phyloP scores from a whole-genome alignment of 2,329 filamentous ascomycete genomes.

The Calonectria pteridis region DNA sequence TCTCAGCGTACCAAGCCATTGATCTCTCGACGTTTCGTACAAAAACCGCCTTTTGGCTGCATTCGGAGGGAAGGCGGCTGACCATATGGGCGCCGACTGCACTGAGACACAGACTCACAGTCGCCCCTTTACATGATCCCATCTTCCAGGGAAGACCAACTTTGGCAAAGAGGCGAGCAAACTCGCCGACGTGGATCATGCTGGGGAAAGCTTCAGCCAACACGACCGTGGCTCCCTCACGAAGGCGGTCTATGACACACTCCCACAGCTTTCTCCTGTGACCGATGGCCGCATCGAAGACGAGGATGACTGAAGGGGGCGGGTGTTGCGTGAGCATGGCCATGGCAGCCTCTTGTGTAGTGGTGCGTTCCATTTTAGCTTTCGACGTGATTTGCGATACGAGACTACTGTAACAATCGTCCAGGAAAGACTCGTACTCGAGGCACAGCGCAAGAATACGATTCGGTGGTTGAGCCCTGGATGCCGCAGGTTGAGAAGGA shows the following conservation, averaged over 20 bases:
- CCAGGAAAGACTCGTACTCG: slow-evolving; percentile 1
- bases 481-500: background rate
- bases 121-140: slow-evolving; percentile 7
- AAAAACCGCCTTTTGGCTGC: slow-evolving; percentile 20
- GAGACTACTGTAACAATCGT: background rate
- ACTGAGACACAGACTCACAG: background rate
- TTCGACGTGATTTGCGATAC: slow-evolving; percentile 7
- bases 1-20: slow-evolving; percentile 18
- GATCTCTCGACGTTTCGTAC: background rate
- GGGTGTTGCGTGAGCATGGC: background rate
- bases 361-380: slow-evolving; percentile 15
- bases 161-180: slow-evolving; percentile 25
- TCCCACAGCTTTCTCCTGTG: slow-evolving; percentile 12
- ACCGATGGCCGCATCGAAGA: slow-evolving; percentile 13
- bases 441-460: slow-evolving; percentile 18
- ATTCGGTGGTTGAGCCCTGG: background rate
- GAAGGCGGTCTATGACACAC: slow-evolving; percentile 20
- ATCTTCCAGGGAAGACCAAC: slow-evolving; percentile 27
- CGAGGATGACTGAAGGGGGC: slow-evolving; percentile 20
- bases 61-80: background rate
- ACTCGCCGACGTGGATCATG: background rate
- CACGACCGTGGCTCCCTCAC: slow-evolving; percentile 21
- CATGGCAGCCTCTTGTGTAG: slow-evolving; percentile 7
- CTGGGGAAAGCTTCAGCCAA: slow-evolving; percentile 17
- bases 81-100: background rate